Evolutionary conservation across 208 protist genomes (phyloP).

Genomic region (Leptomonas seymouri): DNA sequence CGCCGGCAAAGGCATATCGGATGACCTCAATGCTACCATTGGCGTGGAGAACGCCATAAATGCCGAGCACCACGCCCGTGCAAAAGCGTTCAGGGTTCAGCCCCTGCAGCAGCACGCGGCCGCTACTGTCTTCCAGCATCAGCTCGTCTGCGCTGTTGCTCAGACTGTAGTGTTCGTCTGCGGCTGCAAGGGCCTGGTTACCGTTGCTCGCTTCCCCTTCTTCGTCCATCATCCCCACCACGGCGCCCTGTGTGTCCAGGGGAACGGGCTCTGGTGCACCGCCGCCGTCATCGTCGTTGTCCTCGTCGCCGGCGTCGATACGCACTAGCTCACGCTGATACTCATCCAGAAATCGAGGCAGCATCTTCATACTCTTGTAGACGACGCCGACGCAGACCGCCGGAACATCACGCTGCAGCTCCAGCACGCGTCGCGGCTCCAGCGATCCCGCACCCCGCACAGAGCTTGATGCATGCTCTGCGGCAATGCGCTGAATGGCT

Average conservation of each 20-base stretch:
- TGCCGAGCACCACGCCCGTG: slow-evolving; percentile 78
- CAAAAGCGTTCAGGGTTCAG: slow-evolving; percentile 62
- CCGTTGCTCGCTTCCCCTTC: slow-evolving; percentile 14
- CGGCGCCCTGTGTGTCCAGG: slow-evolving; percentile 16
- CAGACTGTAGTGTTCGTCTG: slow-evolving; percentile 46
- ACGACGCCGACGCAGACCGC: slow-evolving; percentile 77
- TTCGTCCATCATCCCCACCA: slow-evolving; percentile 16
- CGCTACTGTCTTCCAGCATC: slow-evolving; percentile 84
- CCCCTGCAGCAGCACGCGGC: slow-evolving; percentile 63
- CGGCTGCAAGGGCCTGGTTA: slow-evolving; percentile 30
- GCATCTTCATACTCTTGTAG: slow-evolving; percentile 91
- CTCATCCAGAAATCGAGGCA: slow-evolving; percentile 87
- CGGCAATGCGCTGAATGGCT: slow-evolving; percentile 39
- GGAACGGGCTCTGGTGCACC: slow-evolving; percentile 19
- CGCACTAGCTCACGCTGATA: slow-evolving; percentile 86
- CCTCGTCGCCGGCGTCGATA: slow-evolving; percentile 84
- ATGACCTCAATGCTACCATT: slow-evolving; percentile 74
- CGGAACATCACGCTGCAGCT: slow-evolving; percentile 59
- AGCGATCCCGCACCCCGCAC: not conserved
- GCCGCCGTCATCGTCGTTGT: slow-evolving; percentile 42
- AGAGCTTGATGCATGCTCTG: not conserved
- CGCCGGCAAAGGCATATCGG: slow-evolving; percentile 56
- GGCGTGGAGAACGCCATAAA: slow-evolving; percentile 65
- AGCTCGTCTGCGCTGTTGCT: slow-evolving; percentile 71
- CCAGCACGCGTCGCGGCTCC: slow-evolving; percentile 51